Conservation (phyloP, 169 alveolate genomes). For the Cryptosporidium muris region DNA sequence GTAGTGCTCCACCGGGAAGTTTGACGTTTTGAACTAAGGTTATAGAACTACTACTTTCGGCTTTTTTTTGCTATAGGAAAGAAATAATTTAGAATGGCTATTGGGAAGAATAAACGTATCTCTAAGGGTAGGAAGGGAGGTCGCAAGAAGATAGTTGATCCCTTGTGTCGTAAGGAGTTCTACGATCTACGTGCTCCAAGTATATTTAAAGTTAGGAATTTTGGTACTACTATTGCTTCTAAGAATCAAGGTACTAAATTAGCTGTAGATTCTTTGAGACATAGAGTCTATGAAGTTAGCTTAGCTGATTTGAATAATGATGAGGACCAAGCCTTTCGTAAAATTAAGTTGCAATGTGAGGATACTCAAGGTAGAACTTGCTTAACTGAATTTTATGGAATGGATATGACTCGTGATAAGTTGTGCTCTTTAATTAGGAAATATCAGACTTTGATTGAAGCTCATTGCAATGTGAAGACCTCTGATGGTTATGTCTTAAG, state of each 20-base stretch:
- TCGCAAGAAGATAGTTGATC: conserved; percentile 95
- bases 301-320: conserved; percentile 95
- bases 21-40: no score
- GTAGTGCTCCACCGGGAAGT: no score
- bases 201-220: conserved; percentile 90
- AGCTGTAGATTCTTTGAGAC: conserved; percentile 93
- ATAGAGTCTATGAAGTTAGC: conserved; percentile 94
- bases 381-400: conserved; percentile 95
- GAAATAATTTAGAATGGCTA: conserved; percentile 85
- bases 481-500: conserved; percentile 94
- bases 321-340: conserved; percentile 94
- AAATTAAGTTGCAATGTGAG: conserved; percentile 93
- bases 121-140: conserved; percentile 97
- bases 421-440: conserved; percentile 95
- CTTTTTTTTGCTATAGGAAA: no score
- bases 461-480: conserved; percentile 96
- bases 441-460: conserved; percentile 96
- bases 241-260: conserved; percentile 94
- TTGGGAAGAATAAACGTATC: conserved; percentile 95
- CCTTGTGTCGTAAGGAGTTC: conserved; percentile 96
- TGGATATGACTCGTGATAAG: conserved; percentile 96
- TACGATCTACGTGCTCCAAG: conserved; percentile 95
- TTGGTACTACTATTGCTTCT: conserved; percentile 94
- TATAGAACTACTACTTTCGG: no score
- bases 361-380: conserved; percentile 94